phyloP scores from a whole-genome alignment of 2,329 filamentous ascomycete genomes.

The Neonectria magnoliae region DNA sequence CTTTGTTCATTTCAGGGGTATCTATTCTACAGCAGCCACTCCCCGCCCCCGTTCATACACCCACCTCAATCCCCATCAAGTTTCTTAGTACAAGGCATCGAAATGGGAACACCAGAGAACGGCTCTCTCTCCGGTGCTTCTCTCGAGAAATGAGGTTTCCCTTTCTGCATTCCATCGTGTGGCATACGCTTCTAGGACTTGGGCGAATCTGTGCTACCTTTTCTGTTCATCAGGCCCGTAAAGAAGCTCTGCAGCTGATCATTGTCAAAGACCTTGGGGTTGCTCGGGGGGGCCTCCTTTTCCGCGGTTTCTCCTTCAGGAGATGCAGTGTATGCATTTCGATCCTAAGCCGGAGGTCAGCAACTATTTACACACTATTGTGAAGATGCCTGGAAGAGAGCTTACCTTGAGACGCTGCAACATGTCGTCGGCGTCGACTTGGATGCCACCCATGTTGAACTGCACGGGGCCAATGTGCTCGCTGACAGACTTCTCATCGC shows the following conservation, averaged over 20 bases:
- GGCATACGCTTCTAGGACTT: slow-evolving; percentile 22
- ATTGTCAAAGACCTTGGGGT: slow-evolving; percentile 58
- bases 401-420: slow-evolving; percentile 83
- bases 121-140: neutral
- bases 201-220: slow-evolving; percentile 41
- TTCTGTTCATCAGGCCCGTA: slow-evolving; percentile 67
- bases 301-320: slow-evolving; percentile 55
- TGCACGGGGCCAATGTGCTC: slow-evolving; percentile 94
- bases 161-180: neutral
- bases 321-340: slow-evolving; percentile 62
- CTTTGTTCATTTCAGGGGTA: slow-evolving; percentile 50
- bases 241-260: slow-evolving; percentile 70
- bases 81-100: slow-evolving; percentile 21
- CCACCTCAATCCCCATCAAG: slow-evolving; percentile 17
- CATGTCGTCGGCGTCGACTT: slow-evolving; percentile 95
- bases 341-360: slow-evolving; percentile 57
- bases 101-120: neutral
- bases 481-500: slow-evolving; percentile 63
- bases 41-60: slow-evolving; percentile 30
- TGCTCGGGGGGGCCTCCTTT: slow-evolving; percentile 50
- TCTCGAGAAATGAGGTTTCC: slow-evolving; percentile 8
- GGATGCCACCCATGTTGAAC: slow-evolving; percentile 98
- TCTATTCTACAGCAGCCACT: slow-evolving; percentile 52
- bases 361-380: neutral
- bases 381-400: neutral